Conservation (phyloP, 768 basidiomycete species). For the Boletus bicolor region DNA sequence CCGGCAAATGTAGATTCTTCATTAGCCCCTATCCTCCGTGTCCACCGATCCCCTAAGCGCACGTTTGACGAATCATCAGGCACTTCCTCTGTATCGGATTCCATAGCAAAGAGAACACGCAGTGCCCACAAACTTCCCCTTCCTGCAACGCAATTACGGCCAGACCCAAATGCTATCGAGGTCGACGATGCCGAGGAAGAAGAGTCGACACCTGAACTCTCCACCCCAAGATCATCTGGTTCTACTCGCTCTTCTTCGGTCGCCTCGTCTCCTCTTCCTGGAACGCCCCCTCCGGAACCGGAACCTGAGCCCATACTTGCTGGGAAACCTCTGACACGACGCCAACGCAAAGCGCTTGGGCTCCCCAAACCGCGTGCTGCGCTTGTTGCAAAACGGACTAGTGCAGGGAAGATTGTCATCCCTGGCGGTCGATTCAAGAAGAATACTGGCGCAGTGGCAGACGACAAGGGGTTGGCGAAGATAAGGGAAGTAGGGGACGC, state of each 20-base stretch:
- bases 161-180: slow-evolving; percentile 20
- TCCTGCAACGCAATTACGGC: slow-evolving; percentile 11
- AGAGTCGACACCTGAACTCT: slow-evolving; percentile 42
- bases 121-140: slow-evolving; percentile 25
- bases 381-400: slow-evolving; percentile 25
- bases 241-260: slow-evolving; percentile 33
- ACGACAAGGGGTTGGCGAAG: slow-evolving; percentile 13
- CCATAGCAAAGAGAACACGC: slow-evolving; percentile 36
- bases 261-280: slow-evolving; percentile 36
- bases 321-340: slow-evolving; percentile 51
- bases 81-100: slow-evolving; percentile 37
- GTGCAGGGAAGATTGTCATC: slow-evolving; percentile 57
- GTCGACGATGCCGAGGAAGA: slow-evolving; percentile 31
- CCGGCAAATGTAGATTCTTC: slow-evolving; percentile 11
- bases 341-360: slow-evolving; percentile 67
- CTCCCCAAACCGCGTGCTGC: slow-evolving; percentile 53
- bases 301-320: slow-evolving; percentile 9
- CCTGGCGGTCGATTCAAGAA: slow-evolving; percentile 56
- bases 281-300: slow-evolving; percentile 31
- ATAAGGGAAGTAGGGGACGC: slow-evolving; percentile 23
- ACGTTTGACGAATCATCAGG: slow-evolving; percentile 57
- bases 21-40: slow-evolving; percentile 27
- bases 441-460: slow-evolving; percentile 14
- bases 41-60: slow-evolving; percentile 53
- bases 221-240: slow-evolving; percentile 33